These are phyloP conservation scores for Termitomyces sp. DNA, from an alignment of 768 basidiomycete species.

Conservation along the genomic window DNA sequence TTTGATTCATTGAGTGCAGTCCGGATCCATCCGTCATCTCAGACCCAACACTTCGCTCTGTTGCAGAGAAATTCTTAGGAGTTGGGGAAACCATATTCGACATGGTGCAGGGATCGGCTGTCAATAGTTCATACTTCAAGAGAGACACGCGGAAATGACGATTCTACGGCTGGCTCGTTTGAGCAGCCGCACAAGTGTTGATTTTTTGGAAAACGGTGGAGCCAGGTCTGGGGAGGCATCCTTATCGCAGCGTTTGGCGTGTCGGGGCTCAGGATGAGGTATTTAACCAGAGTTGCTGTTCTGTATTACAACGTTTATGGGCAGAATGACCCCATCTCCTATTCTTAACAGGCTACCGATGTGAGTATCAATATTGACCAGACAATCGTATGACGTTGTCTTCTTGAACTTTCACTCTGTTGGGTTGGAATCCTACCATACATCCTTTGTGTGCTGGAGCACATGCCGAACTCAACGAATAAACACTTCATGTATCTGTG, in stretches of 20 bases:
- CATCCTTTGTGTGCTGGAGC: too few relatives aligned
- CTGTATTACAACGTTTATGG: conserved; percentile 10
- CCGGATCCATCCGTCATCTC: conserved; percentile 65
- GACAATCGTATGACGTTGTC: background rate
- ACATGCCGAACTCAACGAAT: background rate
- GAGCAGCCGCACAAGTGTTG: background rate
- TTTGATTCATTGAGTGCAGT: conserved; percentile 31
- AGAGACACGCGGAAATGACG: conserved; percentile 39
- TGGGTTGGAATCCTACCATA: background rate
- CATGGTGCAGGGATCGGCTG: conserved; percentile 77
- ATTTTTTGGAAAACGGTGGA: background rate
- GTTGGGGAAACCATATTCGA: conserved; percentile 90
- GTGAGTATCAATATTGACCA: background rate
- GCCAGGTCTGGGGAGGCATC: background rate
- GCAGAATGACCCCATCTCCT: background rate
- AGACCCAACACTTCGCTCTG: conserved; percentile 71
- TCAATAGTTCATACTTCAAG: conserved; percentile 84
- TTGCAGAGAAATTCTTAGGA: conserved; percentile 80
- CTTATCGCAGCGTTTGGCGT: background rate
- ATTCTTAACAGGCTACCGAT: background rate
- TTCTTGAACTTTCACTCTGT: background rate
- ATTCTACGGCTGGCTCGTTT: conserved; percentile 8
- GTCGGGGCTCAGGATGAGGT: conserved; percentile 9
- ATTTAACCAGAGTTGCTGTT: conserved; percentile 10
- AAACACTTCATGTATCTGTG: background rate